Conservation (phyloP, 2,329 filamentous ascomycete genomes). For the Hymenoscyphus linearis region DNA sequence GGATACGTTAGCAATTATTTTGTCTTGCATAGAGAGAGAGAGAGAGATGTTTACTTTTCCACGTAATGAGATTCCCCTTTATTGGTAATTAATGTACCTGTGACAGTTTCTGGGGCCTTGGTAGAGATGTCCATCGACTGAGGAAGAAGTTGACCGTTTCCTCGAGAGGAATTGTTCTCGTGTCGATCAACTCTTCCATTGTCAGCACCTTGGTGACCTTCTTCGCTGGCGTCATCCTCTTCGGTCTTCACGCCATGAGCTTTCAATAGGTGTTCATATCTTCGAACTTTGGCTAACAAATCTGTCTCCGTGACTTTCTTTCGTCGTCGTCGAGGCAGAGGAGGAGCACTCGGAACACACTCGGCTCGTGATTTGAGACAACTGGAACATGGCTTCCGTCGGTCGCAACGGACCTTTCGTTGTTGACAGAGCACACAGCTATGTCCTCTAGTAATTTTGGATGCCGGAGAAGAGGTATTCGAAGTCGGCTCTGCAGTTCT, state of each 20-base stretch:
- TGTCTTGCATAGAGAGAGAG: background rate
- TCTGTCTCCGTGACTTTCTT: conserved; percentile 27
- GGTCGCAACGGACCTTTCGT: conserved; percentile 30
- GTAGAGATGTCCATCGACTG: background rate
- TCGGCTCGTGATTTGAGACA: conserved; percentile 28
- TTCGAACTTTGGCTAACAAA: conserved; percentile 21
- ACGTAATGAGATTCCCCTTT: conserved; percentile 26
- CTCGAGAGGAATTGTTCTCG: background rate
- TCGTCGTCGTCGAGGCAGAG: conserved; percentile 23
- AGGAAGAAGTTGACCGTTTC: background rate
- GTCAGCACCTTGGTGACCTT: conserved; percentile 13
- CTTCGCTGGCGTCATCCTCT: conserved; percentile 16
- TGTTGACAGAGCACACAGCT: conserved; percentile 30
- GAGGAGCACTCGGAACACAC: conserved; percentile 26
- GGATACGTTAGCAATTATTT: conserved; percentile 5
- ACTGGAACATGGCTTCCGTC: conserved; percentile 30
- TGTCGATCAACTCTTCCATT: conserved; percentile 7
- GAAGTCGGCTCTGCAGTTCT: background rate
- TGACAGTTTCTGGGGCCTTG: conserved; percentile 7
- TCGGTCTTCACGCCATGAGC: conserved; percentile 27
- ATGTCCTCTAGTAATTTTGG: conserved; percentile 23
- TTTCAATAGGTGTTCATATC: conserved; percentile 27
- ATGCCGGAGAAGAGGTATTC: background rate
- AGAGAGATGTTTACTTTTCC: conserved; percentile 20
- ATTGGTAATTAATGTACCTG: conserved; percentile 21